Evolutionary conservation across 2,329 filamentous ascomycete genomes (phyloP).

Genomic region (Helotiales sp.): DNA sequence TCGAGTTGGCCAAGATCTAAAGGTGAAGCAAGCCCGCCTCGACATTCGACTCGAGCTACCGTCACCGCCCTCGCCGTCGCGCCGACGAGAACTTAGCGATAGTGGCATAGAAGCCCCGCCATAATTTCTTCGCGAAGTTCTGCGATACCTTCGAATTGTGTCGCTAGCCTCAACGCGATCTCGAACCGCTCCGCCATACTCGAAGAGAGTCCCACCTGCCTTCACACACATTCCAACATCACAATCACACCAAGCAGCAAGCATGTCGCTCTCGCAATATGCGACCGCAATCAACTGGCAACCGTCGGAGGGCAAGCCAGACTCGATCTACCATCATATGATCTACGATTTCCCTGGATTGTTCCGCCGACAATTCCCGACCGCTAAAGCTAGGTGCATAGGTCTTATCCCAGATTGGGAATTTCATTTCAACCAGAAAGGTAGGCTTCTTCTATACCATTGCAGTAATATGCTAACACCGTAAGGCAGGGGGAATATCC

Average conservation of each 20-base stretch:
- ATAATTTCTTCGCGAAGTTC: too few species aligned
- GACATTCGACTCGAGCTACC: too few species aligned
- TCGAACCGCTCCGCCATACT: not conserved
- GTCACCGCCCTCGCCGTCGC: too few species aligned
- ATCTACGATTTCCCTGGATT: not conserved
- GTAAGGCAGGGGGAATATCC: not conserved
- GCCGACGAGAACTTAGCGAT: too few species aligned
- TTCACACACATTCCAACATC: too few species aligned
- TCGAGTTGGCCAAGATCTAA: not conserved
- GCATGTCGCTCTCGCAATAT: not conserved
- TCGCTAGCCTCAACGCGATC: too few species aligned
- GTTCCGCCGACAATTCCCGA: not conserved
- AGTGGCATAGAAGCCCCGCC: too few species aligned
- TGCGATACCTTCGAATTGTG: too few species aligned
- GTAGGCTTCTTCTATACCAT: not conserved
- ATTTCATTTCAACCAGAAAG: constrained; percentile 2
- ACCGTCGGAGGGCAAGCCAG: not conserved
- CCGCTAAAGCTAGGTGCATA: not conserved
- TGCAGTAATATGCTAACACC: not conserved
- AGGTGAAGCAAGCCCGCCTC: not conserved
- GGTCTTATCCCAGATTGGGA: not conserved
- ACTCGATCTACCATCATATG: not conserved
- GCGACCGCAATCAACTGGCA: not conserved
- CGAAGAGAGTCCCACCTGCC: not conserved
- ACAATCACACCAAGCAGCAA: not conserved